A percentile compares a stretch with the other conserved stretches of the same genome.
phyloP scores from a whole-genome alignment of 2,329 filamentous ascomycete species.

The Boeremia lycopersici region DNA sequence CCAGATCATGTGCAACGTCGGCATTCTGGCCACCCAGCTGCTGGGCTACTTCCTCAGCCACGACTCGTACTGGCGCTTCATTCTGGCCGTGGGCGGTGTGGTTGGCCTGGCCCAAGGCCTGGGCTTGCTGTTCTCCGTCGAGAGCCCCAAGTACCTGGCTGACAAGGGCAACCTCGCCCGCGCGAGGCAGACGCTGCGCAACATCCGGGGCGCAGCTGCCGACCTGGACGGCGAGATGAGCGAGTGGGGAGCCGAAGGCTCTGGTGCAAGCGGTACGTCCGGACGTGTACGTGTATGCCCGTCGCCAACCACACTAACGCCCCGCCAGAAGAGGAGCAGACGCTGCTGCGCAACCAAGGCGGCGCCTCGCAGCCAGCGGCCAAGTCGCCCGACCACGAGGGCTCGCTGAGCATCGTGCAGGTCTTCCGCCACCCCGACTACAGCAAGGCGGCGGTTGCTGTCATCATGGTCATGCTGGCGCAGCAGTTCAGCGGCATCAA shows the following conservation, averaged over 20 bases:
- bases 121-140: slow-evolving; percentile 73
- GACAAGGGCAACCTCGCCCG: slow-evolving; percentile 64
- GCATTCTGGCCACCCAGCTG: slow-evolving; percentile 82
- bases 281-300: accelerated
- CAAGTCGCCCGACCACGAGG: slow-evolving; percentile 38
- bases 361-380: slow-evolving; percentile 28
- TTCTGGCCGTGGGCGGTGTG: slow-evolving; percentile 73
- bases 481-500: slow-evolving; percentile 94
- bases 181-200: slow-evolving; percentile 73
- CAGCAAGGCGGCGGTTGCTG: slow-evolving; percentile 81
- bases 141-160: slow-evolving; percentile 88
- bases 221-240: slow-evolving; percentile 77
- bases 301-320: slow-evolving; percentile 18
- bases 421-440: slow-evolving; percentile 72
- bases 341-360: slow-evolving; percentile 61
- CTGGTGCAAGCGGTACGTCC: slow-evolving; percentile 37
- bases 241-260: slow-evolving; percentile 49
- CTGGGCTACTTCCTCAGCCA: slow-evolving; percentile 87
- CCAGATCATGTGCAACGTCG: slow-evolving; percentile 91
- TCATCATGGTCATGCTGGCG: slow-evolving; percentile 90
- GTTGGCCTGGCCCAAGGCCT: slow-evolving; percentile 71
- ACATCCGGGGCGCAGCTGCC: slow-evolving; percentile 71
- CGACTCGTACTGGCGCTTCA: slow-evolving; percentile 79
- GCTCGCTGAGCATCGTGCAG: slow-evolving; percentile 52
- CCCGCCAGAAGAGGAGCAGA: slow-evolving; percentile 68